Evolutionary conservation across 1,284 basidiomycete genomes (phyloP), one percentile per base, ranked within the genome.

Genomic region (Microbotryomycetes sp.): DNA sequence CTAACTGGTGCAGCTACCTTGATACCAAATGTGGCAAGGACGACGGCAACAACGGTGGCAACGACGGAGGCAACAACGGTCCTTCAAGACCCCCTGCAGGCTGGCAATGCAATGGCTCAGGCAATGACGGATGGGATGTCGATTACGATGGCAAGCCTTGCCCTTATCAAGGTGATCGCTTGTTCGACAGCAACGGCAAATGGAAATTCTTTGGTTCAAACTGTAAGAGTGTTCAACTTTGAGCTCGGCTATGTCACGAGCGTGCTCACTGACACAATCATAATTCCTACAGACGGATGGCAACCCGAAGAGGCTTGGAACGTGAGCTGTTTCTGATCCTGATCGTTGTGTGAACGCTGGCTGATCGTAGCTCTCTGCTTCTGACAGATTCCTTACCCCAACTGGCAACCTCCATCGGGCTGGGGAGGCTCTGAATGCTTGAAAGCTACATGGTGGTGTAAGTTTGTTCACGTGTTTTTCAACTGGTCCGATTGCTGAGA

Each of bases 171-270:
- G 50, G 26, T 29, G 23, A 52, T n/a, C 1, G 30, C 50, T 52
- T 52, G 50, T 28, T 52, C 25, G 25, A 52, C 25, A 26, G 25
- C 25, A 52, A 52, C 26, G 50, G 50, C 25, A 52, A 29, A 30
- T 52, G 50, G 50, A 25, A 52, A 19, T 52, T 28, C 50, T 52
- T 6, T 29, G 50, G 50, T 52, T 25, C 30, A 23, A 52, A 52
- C 23, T 49, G n/a, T n/a, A n/a, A n/a, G n/a, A n/a, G n/a, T n/a
- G n/a, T n/a, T n/a, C n/a, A n/a, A n/a, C n/a, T n/a, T n/a, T n/a
- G n/a, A n/a, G n/a, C n/a, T n/a, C n/a, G n/a, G n/a, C n/a, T n/a
- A n/a, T n/a, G n/a, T n/a, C n/a, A n/a, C n/a, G n/a, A n/a, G n/a
- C n/a, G n/a, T n/a, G n/a, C n/a, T n/a, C n/a, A n/a, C n/a, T n/a